Evolutionary conservation across 2,329 filamentous ascomycete species (phyloP).

Genomic region (Aspergillus amoenus): DNA sequence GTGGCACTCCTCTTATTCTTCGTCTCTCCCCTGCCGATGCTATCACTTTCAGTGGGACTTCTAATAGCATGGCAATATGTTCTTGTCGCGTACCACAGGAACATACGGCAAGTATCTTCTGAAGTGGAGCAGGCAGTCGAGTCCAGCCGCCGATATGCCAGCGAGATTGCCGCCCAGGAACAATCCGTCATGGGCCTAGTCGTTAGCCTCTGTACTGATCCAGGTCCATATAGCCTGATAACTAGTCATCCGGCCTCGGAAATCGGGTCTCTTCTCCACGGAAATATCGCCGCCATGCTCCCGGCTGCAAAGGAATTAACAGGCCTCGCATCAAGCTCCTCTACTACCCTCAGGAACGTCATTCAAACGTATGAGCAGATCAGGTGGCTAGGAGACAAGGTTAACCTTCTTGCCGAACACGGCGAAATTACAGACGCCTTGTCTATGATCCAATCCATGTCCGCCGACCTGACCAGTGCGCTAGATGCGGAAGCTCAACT

Average conservation of each 20-base stretch:
- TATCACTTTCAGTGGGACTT: neutral
- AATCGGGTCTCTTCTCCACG: neutral
- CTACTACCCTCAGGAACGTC: neutral
- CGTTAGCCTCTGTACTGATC: neutral
- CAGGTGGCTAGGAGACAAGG: neutral
- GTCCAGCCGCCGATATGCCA: neutral
- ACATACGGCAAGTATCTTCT: neutral
- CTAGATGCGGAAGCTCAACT: neutral
- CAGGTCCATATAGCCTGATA: neutral
- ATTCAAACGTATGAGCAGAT: neutral
- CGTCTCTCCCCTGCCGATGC: neutral
- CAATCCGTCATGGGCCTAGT: neutral
- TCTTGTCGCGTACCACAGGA: neutral
- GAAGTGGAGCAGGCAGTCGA: neutral
- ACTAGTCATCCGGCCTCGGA: neutral
- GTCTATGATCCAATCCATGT: neutral
- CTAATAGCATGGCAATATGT: neutral
- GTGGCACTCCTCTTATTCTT: neutral
- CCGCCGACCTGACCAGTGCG: neutral
- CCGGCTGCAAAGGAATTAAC: neutral
- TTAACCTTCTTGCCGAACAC: neutral
- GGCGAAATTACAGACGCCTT: neutral
- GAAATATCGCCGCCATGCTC: neutral
- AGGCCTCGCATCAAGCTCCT: neutral
- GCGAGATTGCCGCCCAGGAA: neutral